phyloP scores from a whole-genome alignment of 2,329 filamentous ascomycete genomes.

The Sarocladium oryzae region DNA sequence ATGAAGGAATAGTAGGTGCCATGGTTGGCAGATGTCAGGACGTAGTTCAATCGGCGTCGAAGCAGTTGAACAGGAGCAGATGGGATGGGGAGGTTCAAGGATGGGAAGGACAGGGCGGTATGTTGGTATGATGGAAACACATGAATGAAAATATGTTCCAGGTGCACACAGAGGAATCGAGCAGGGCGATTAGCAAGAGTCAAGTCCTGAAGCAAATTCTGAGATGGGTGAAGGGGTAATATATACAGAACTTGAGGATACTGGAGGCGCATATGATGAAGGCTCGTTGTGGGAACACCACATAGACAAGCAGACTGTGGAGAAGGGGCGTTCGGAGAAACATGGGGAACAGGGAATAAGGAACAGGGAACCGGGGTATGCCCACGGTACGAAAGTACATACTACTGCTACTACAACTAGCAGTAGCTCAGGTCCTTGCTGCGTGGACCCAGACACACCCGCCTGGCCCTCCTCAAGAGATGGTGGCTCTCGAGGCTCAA shows the following conservation, averaged over 20 bases:
- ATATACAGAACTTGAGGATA: conserved; percentile 3
- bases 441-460: conserved; percentile 3
- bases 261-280: neutral
- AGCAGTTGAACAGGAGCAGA: neutral
- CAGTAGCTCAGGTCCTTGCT: conserved; percentile 2
- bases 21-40: conserved; percentile 13
- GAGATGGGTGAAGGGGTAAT: conserved; percentile 4
- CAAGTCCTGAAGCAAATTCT: neutral
- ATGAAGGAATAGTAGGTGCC: conserved; percentile 38
- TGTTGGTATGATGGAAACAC: neutral
- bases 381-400: conserved; percentile 5
- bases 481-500: neutral
- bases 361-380: conserved; percentile 1
- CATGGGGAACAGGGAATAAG: conserved; percentile 6
- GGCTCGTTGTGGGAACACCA: neutral
- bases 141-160: neutral
- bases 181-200: conserved; percentile 3
- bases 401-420: neutral
- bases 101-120: neutral
- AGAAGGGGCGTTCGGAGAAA: conserved; percentile 1
- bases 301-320: conserved; percentile 1
- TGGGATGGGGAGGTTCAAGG: neutral
- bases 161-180: neutral
- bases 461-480: neutral
- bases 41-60: neutral